These are phyloP conservation scores for Hypholoma sublateritium DNA, from an alignment of 768 basidiomycete species.

Conservation along the genomic window DNA sequence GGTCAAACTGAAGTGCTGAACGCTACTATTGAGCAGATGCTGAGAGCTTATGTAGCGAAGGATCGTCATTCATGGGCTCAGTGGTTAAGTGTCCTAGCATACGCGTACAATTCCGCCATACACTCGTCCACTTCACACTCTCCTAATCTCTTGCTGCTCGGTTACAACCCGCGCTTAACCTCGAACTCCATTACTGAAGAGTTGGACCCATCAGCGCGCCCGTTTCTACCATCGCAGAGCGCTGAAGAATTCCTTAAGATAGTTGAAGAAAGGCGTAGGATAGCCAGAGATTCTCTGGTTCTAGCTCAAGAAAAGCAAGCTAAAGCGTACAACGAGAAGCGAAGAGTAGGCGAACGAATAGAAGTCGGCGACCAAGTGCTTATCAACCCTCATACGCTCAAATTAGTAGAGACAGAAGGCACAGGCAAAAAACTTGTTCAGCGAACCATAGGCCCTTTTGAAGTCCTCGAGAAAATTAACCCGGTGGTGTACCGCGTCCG, in stretches of 20 bases:
- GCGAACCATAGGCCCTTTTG: constrained; percentile 23
- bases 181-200: not conserved
- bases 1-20: constrained; percentile 6
- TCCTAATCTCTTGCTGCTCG: not conserved
- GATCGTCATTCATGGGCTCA: not conserved
- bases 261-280: not conserved
- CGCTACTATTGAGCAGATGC: not conserved
- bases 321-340: constrained; percentile 7
- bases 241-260: not conserved
- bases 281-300: too few relatives aligned
- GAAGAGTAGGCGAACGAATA: not conserved
- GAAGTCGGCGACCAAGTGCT: constrained; percentile 19
- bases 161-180: not conserved
- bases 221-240: constrained; percentile 5
- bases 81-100: constrained; percentile 1
- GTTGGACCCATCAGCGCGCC: constrained; percentile 2
- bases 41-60: constrained; percentile 3
- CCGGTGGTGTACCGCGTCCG: constrained; percentile 21
- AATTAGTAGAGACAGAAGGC: constrained; percentile 19
- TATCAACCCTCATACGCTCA: constrained; percentile 26
- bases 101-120: constrained; percentile 2
- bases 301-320: too few relatives aligned
- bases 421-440: constrained; percentile 24
- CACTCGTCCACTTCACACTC: constrained; percentile 6
- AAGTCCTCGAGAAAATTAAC: constrained; percentile 23